Evolutionary conservation across 805 yeast species (phyloP).

Genomic region (Metschnikowia arizonensis): DNA sequence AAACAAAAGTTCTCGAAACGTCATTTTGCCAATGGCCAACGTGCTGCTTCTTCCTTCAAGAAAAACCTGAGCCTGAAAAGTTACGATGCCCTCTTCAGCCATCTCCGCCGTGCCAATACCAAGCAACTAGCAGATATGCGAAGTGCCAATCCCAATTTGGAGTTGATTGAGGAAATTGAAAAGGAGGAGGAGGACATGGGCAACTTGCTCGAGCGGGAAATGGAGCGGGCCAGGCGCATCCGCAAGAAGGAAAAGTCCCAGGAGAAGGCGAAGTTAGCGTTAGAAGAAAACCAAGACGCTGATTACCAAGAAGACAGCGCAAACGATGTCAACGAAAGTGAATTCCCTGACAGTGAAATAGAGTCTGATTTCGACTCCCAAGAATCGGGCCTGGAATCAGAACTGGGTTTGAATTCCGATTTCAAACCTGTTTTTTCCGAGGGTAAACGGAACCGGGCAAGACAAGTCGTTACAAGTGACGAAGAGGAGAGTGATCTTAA

Average conservation of each 20-base stretch:
- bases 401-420: neutral
- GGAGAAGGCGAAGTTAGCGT: constrained; percentile 35
- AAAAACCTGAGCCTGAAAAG: constrained; percentile 5
- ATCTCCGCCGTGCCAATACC: constrained; percentile 42
- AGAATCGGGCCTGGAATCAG: neutral
- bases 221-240: constrained; percentile 44
- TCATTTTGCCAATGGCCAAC: constrained; percentile 10
- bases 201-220: constrained; percentile 46
- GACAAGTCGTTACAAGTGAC: constrained; percentile 13
- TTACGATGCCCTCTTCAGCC: constrained; percentile 27
- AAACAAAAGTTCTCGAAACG: constrained; percentile 31
- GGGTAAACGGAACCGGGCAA: constrained; percentile 7
- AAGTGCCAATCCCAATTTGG: constrained; percentile 22
- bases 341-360: constrained; percentile 19
- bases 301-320: constrained; percentile 14
- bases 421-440: neutral
- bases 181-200: constrained; percentile 44
- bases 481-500: constrained; percentile 9
- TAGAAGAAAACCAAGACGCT: constrained; percentile 15
- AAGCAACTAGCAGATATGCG: constrained; percentile 36
- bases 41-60: constrained; percentile 4
- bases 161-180: constrained; percentile 33
- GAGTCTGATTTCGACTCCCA: neutral
- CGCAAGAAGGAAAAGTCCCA: constrained; percentile 40
- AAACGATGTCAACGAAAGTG: constrained; percentile 16